Evolutionary conservation across 2,329 filamentous ascomycete genomes (phyloP).

Genomic region (Cladosporium sp.): DNA sequence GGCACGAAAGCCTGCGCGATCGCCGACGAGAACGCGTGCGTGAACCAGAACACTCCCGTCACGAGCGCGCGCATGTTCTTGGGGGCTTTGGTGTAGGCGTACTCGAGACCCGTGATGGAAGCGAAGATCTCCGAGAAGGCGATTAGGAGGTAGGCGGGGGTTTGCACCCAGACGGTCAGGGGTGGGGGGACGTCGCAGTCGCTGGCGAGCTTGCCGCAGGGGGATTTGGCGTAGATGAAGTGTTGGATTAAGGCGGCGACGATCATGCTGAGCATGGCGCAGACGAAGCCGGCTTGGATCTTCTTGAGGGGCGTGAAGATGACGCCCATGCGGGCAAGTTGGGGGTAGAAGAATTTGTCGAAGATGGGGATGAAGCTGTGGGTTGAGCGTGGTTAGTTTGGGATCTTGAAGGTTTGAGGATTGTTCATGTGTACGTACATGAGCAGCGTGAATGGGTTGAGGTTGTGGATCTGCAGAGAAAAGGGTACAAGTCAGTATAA

Average conservation of each 20-base stretch:
- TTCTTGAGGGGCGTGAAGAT: conserved; percentile 51
- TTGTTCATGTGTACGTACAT: conserved; percentile 34
- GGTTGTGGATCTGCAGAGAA: conserved; percentile 22
- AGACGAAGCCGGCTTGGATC: conserved; percentile 53
- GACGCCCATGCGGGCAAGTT: conserved; percentile 40
- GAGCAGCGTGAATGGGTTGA: conserved; percentile 44
- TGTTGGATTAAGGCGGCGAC: conserved; percentile 58
- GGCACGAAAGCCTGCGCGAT: conserved; percentile 64
- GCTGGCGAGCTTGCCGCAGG: conserved; percentile 33
- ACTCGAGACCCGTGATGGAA: conserved; percentile 49
- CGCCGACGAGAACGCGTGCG: conserved; percentile 58
- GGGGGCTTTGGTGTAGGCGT: conserved; percentile 50
- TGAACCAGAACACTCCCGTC: conserved; percentile 60
- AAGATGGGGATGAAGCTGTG: conserved; percentile 43
- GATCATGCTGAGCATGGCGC: conserved; percentile 53
- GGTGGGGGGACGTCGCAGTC: conserved; percentile 31
- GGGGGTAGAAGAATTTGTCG: conserved; percentile 47
- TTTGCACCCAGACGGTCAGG: conserved; percentile 48
- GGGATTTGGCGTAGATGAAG: conserved; percentile 54
- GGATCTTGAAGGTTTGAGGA: too few species aligned
- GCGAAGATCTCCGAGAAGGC: conserved; percentile 49
- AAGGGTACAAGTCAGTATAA: too few species aligned
- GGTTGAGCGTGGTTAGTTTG: background rate
- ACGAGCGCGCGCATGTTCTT: conserved; percentile 50
- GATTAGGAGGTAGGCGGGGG: conserved; percentile 48